Base-by-base conservation (phyloP, 345 rosid genomes). In the Litchi chinensis region DNA sequence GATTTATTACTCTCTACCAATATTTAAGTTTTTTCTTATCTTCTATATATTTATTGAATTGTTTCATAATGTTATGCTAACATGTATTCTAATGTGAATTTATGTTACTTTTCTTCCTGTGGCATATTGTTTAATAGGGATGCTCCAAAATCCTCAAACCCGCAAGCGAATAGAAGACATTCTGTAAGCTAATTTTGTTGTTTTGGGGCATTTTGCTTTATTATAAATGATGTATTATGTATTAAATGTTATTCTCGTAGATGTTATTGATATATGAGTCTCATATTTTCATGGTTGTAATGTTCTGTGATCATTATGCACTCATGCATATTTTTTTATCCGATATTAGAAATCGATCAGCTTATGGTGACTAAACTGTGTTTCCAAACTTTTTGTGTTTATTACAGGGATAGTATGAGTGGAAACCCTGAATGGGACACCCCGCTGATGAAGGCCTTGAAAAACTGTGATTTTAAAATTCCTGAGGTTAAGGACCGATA, bases 401-500 rank as follows among this genome's bases (percentile, higher is more conserved):
- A 65, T 75, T 76, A 22, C 85, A 96, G 98, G 82, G 93, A 84
- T 80, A 90, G 87, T 80, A 93, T 96, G 97, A 79, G 95, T 72
- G 98, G 97, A 75, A 91, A 90, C 70, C 85, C 83, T 83, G 95
- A 88, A 85, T 96, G 97, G 98, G 95, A 94, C 79, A 78, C 82
- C 79, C 84, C 84, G 70, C 88, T 94, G 97, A 83, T 86, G 87
- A 97, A 96, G 8, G 89, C 95, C 52, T 82, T 93, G 74, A 94
- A 90, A 85, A 90, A 90, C 75, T 94, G 94, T 80, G 97, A 96
- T 83, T 90, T 94, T 56, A 90, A 82, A 79, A 96, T 97, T 84
- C 95, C 98, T 57, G 99, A 96, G 80, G 94, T 93, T 54, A 91
- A 96, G 79, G 97, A 96, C 80, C 97, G 94, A 75, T 96, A 26